Evolutionary conservation across 768 basidiomycete genomes (phyloP), one percentile per base, ranked within the genome.

Genomic region (Termitomyces sp.): DNA sequence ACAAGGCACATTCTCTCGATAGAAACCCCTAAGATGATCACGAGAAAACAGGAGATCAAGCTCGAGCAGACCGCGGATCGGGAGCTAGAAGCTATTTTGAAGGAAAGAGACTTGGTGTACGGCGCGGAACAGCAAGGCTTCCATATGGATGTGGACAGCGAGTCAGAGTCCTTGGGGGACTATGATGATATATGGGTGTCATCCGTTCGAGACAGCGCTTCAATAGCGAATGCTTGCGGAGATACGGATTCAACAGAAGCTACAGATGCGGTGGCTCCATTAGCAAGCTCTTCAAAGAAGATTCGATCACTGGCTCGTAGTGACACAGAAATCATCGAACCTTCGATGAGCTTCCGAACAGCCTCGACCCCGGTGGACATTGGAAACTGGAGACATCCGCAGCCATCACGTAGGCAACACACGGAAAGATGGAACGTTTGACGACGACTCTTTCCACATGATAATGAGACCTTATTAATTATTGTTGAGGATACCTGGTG

Each of bases 31-130:
- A 44, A 54, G 36, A 48, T 20, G 7, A 44, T 47, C 28, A 28
- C 32, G 35, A 46, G 36, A 26, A 48, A 48, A 49, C 30, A 26
- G 38, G 36, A 54, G 20, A 49, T 12, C 13, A 54, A 20, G 28
- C 16, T 53, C n/a, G 51, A 47, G 18, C 23, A 46, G 13, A 59
- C 46, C n/a, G 36, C 32, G 30, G 52, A 59, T 35, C 58, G 51
- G 26, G 58, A 59, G 41, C 35, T 54, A 10, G 51, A 59, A 32
- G 36, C 12, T 14, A 33, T 59, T n/a, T 18, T 59, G 20, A 59
- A 32, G 32, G 35, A 28, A n/a, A 30, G 28, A 40, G 58, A 30
- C 5, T 49, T 59, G 35, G 33, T 20, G 26, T 36, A 35, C 41
- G 10, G 30, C 32, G 12, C 52, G 13, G 52, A 54, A n/a, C 40